A percentile compares a stretch with the other conserved stretches of the same genome.
These are phyloP conservation scores for Ambrosia trifida DNA, from an alignment of 129 eudicot species.

Conservation along the genomic window DNA sequence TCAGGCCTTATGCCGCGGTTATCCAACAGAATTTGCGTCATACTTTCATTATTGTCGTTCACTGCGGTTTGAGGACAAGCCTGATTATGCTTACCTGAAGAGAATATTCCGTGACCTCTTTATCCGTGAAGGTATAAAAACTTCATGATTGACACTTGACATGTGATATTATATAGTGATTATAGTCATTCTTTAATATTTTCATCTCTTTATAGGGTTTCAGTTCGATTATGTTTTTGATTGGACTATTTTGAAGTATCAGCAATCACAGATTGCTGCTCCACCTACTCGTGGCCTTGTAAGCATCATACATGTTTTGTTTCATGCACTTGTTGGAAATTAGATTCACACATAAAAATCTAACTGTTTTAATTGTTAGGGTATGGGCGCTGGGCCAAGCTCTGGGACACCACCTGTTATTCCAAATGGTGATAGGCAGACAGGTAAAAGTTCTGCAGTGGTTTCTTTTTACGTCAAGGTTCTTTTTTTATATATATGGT, in stretches of 20 bases:
- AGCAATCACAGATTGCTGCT: constrained; percentile 71
- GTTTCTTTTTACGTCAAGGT: not conserved
- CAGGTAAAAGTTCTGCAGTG: constrained; percentile 40
- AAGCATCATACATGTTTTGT: constrained; percentile 31
- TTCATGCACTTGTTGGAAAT: constrained; percentile 1
- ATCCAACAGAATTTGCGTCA: constrained; percentile 81
- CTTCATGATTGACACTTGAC: not conserved
- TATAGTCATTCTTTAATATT: constrained; percentile 1
- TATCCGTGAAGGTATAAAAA: constrained; percentile 71
- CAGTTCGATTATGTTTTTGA: constrained; percentile 96
- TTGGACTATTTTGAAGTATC: constrained; percentile 94
- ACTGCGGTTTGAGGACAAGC: constrained; percentile 88
- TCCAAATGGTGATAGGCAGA: constrained; percentile 51
- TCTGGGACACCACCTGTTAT: constrained; percentile 70
- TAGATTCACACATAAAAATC: not conserved
- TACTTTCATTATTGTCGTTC: constrained; percentile 94
- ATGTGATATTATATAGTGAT: constrained; percentile 6
- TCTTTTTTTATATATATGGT: no score
- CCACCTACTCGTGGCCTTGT: constrained; percentile 70
- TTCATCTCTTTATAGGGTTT: constrained; percentile 54
- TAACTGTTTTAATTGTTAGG: constrained; percentile 42
- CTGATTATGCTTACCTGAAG: constrained; percentile 89
- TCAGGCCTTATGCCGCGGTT: constrained; percentile 76
- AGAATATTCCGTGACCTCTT: constrained; percentile 89
- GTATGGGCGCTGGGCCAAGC: constrained; percentile 71